phyloP scores from a whole-genome alignment of 2,329 filamentous ascomycete species.

The Canariomyces notabilis region DNA sequence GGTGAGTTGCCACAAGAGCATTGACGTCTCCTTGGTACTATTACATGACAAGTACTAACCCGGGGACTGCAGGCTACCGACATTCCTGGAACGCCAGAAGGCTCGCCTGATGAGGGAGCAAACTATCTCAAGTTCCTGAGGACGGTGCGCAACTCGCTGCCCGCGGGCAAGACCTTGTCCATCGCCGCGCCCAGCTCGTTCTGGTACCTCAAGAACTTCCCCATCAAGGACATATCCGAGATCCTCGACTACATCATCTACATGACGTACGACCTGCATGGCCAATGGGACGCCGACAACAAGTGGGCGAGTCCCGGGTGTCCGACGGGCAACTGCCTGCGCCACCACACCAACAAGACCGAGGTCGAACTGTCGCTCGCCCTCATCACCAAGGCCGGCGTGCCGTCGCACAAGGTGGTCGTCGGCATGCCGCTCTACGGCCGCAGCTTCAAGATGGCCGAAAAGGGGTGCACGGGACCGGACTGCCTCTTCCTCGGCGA shows the following conservation, averaged over 20 bases:
- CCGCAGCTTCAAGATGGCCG: constrained; percentile 18
- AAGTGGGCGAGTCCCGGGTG: constrained; percentile 22
- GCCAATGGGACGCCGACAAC: constrained; percentile 25
- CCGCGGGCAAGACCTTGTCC: no score
- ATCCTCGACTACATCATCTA: constrained; percentile 28
- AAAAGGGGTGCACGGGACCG: constrained; percentile 8
- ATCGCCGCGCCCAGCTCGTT: constrained; percentile 25
- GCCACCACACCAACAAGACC: constrained; percentile 5
- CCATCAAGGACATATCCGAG: constrained; percentile 19
- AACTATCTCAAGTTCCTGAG: constrained; percentile 10
- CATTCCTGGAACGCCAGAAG: no score
- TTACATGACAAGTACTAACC: no score
- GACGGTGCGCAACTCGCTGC: no score
- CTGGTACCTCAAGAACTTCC: constrained; percentile 27
- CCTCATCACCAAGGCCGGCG: constrained; percentile 23
- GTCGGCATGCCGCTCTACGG: constrained; percentile 21
- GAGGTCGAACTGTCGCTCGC: constrained; percentile 10
- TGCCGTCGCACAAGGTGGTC: constrained; percentile 14
- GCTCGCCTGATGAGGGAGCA: constrained; percentile 26
- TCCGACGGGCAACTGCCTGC: constrained; percentile 17
- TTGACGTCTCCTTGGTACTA: constrained; percentile 26
- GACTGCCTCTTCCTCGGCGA: constrained; percentile 16
- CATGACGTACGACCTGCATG: constrained; percentile 33
- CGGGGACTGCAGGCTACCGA: no score
- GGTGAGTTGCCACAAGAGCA: constrained; percentile 27